Evolutionary conservation across 805 yeast species (phyloP).

Genomic region (Kluyveromyces dobzhanskii): DNA sequence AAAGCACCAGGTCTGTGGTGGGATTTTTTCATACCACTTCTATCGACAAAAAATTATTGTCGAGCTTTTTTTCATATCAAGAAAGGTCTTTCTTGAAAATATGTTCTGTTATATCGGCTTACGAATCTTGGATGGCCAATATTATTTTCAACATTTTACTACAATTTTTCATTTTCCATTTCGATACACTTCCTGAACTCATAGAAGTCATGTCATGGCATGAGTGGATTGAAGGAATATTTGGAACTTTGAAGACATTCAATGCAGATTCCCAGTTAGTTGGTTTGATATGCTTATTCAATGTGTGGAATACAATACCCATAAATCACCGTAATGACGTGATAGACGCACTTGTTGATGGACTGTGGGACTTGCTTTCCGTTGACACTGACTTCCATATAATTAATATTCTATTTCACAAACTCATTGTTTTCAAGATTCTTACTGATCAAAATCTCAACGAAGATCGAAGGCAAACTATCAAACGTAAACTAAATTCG

Average conservation of each 20-base stretch:
- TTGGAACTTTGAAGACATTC: constrained; percentile 20
- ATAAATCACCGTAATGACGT: constrained; percentile 5
- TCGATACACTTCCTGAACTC: constrained; percentile 9
- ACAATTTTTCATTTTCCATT: constrained; percentile 16
- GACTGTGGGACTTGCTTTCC: constrained; percentile 14
- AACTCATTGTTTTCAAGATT: constrained; percentile 8
- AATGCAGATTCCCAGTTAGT: constrained; percentile 19
- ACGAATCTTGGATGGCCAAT: constrained; percentile 20
- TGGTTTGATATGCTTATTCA: constrained; percentile 21
- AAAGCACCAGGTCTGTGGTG: constrained; percentile 15
- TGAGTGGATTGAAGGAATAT: constrained; percentile 19
- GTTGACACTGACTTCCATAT: constrained; percentile 13
- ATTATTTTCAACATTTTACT: constrained; percentile 23
- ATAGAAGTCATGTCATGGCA: constrained; percentile 19
- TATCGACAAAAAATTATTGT: constrained; percentile 6
- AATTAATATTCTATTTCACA: constrained; percentile 6
- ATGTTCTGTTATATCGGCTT: constrained; percentile 19
- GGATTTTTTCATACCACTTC: constrained; percentile 8
- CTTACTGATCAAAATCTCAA: constrained; percentile 3
- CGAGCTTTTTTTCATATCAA: constrained; percentile 14
- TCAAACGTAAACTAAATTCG: constrained; percentile 4
- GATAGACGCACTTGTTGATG: constrained; percentile 8
- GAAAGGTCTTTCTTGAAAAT: constrained; percentile 16
- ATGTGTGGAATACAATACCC: constrained; percentile 22
- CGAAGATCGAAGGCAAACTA: constrained; percentile 2